Evolutionary conservation across 768 basidiomycete species (phyloP).

Genomic region (Lactarius psammicola): DNA sequence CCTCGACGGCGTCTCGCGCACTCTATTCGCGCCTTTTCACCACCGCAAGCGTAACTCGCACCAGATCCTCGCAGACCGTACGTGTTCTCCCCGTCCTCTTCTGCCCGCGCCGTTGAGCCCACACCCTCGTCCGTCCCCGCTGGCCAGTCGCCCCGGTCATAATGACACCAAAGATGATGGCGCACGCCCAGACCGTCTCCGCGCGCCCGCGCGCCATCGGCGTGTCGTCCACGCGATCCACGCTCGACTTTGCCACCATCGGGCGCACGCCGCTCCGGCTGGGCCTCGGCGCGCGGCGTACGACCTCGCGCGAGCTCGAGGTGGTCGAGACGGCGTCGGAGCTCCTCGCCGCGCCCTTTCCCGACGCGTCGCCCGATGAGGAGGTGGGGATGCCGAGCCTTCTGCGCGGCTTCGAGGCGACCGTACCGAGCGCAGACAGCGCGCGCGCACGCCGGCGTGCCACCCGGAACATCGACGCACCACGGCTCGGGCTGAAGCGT

Average conservation of each 20-base stretch:
- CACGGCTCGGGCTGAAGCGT: slow-evolving; percentile 73
- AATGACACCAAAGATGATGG: slow-evolving; percentile 85
- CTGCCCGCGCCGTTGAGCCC: slow-evolving; percentile 1
- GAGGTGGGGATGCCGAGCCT: slow-evolving; percentile 77
- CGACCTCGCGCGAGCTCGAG: slow-evolving; percentile 81
- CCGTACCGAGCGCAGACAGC: slow-evolving; percentile 85
- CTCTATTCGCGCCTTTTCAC: slow-evolving; percentile 65
- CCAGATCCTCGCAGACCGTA: slow-evolving; percentile 73
- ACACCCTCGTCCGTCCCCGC: neutral
- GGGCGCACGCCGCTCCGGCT: slow-evolving; percentile 76
- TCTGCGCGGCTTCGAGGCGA: slow-evolving; percentile 90
- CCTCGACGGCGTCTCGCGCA: slow-evolving; percentile 64
- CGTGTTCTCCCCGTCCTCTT: slow-evolving; percentile 33
- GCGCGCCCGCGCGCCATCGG: slow-evolving; percentile 43
- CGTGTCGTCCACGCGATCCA: slow-evolving; percentile 38
- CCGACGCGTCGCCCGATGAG: slow-evolving; percentile 73
- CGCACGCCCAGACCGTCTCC: slow-evolving; percentile 65
- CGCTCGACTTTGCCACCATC: slow-evolving; percentile 71
- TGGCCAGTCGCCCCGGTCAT: slow-evolving; percentile 77
- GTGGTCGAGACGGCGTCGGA: slow-evolving; percentile 81
- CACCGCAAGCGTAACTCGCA: slow-evolving; percentile 65
- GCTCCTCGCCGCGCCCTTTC: slow-evolving; percentile 66
- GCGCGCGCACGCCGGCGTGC: slow-evolving; percentile 73
- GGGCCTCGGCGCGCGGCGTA: slow-evolving; percentile 58
- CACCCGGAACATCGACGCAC: slow-evolving; percentile 75